Percentiles rank a stretch among this genome's conserved stretches.
These are phyloP conservation scores for Sporisorium graminicola DNA, from an alignment of 1,284 basidiomycete species.

Conservation along the genomic window DNA sequence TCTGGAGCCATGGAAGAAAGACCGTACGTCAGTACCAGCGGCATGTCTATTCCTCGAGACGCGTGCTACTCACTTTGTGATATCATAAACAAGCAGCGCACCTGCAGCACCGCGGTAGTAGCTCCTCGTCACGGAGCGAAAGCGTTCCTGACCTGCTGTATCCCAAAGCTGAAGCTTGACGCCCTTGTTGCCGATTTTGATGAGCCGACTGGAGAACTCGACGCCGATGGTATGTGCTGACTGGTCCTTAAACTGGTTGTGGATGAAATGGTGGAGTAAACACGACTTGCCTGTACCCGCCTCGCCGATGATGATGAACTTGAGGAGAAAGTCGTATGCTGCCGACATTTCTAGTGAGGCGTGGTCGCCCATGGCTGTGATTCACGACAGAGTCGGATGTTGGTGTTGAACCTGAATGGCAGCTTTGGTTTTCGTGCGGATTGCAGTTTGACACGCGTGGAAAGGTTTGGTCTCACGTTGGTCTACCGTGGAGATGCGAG, in stretches of 20 bases:
- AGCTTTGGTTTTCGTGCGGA: not conserved
- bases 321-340: slow-evolving; percentile 86
- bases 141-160: slow-evolving; percentile 62
- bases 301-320: slow-evolving; percentile 96
- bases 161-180: slow-evolving; percentile 80
- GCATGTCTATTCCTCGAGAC: too few relatives aligned
- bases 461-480: too few relatives aligned
- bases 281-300: slow-evolving; percentile 97
- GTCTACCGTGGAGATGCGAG: too few relatives aligned
- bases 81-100: slow-evolving; percentile 89
- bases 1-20: too few relatives aligned
- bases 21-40: too few relatives aligned
- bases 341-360: slow-evolving; percentile 55
- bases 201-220: slow-evolving; percentile 89
- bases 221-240: slow-evolving; percentile 98
- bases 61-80: slow-evolving; percentile 80
- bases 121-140: slow-evolving; percentile 92
- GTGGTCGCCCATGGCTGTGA: slow-evolving; percentile 41
- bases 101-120: slow-evolving; percentile 90
- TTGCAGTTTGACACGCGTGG: too few relatives aligned
- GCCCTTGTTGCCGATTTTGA: slow-evolving; percentile 88
- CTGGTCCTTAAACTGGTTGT: slow-evolving; percentile 94
- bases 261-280: slow-evolving; percentile 92
- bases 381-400: not conserved
- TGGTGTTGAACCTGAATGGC: not conserved